A percentile compares a stretch with the other conserved stretches of the same genome.
Conservation (phyloP, 176 grass and related monocot genomes). For the Cocos nucifera region DNA sequence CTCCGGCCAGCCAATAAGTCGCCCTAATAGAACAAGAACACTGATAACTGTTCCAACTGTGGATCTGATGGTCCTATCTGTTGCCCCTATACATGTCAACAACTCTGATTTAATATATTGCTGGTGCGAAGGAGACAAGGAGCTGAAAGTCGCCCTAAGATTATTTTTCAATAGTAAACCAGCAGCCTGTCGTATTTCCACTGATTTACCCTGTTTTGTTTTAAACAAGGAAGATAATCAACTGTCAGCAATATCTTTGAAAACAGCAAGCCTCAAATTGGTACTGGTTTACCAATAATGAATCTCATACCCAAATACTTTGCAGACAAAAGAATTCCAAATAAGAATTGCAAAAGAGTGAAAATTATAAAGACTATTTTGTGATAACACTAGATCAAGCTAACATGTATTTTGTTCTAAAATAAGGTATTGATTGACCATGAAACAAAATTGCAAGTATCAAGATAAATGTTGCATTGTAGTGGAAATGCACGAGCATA, state of each 20-base stretch:
- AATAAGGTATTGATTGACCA: no score
- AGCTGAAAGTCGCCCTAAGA: conserved; percentile 44
- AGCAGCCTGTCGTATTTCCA: conserved; percentile 91
- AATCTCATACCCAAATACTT: no score
- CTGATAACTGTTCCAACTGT: conserved; percentile 88
- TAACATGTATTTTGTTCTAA: no score
- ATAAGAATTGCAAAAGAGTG: no score
- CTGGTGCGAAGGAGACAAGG: conserved; percentile 50
- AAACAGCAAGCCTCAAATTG: no score
- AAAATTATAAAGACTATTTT: no score
- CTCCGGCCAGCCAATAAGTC: conserved; percentile 76
- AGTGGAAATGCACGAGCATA: no score
- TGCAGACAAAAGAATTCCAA: no score
- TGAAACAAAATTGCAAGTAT: no score
- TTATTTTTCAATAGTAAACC: conserved; percentile 90
- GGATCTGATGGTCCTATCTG: conserved; percentile 66
- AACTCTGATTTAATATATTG: conserved; percentile 77
- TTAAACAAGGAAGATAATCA: conserved; percentile 21
- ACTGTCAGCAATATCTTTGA: neutral
- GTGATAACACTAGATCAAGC: no score
- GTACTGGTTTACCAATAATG: no score
- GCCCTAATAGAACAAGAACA: conserved; percentile 79
- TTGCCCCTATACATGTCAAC: conserved; percentile 74
- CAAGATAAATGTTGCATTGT: no score
- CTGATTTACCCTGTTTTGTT: conserved; percentile 47